Evolutionary conservation across 2,329 filamentous ascomycete species (phyloP).

Genomic region (Westerdykella aurantiaca): DNA sequence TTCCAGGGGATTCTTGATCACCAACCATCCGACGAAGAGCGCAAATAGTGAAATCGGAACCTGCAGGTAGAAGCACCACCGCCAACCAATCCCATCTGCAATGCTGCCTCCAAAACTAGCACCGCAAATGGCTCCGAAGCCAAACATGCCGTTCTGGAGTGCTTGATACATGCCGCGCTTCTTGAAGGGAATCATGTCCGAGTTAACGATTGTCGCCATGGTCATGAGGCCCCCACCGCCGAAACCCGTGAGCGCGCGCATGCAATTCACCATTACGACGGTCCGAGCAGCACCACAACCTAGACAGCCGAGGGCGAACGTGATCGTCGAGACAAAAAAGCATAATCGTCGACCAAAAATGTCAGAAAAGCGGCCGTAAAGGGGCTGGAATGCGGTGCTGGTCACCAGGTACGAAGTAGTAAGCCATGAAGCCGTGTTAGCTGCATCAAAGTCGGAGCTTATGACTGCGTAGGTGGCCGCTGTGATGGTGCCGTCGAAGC

Average conservation of each 20-base stretch:
- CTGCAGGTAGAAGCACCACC: slow-evolving; percentile 55
- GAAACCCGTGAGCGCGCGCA: slow-evolving; percentile 50
- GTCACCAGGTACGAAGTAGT: slow-evolving; percentile 18
- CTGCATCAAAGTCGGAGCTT: slow-evolving; percentile 42
- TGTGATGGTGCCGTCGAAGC: slow-evolving; percentile 45
- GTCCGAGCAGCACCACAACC: slow-evolving; percentile 46
- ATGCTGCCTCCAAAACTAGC: slow-evolving; percentile 43
- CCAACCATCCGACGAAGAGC: slow-evolving; percentile 49
- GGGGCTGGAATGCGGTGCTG: slow-evolving; percentile 38
- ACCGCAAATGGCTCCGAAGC: slow-evolving; percentile 57
- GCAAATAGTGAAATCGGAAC: slow-evolving; percentile 55
- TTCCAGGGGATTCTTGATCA: slow-evolving; percentile 47
- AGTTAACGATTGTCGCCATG: slow-evolving; percentile 46
- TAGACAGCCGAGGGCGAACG: slow-evolving; percentile 43
- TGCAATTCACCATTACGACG: slow-evolving; percentile 49
- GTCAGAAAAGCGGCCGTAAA: slow-evolving; percentile 41
- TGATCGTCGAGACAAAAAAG: slow-evolving; percentile 30
- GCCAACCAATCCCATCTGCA: slow-evolving; percentile 42
- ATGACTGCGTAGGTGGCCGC: slow-evolving; percentile 40
- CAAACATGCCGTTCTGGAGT: slow-evolving; percentile 56
- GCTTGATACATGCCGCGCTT: slow-evolving; percentile 46
- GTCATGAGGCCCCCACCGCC: slow-evolving; percentile 45
- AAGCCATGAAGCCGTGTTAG: slow-evolving; percentile 38
- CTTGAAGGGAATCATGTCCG: slow-evolving; percentile 46
- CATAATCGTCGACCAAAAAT: slow-evolving; percentile 48